Percentiles rank a stretch among this genome's conserved stretches.
These are phyloP conservation scores for Colletotrichum sansevieriae DNA, from an alignment of 2,329 filamentous ascomycete genomes.

Conservation along the genomic window DNA sequence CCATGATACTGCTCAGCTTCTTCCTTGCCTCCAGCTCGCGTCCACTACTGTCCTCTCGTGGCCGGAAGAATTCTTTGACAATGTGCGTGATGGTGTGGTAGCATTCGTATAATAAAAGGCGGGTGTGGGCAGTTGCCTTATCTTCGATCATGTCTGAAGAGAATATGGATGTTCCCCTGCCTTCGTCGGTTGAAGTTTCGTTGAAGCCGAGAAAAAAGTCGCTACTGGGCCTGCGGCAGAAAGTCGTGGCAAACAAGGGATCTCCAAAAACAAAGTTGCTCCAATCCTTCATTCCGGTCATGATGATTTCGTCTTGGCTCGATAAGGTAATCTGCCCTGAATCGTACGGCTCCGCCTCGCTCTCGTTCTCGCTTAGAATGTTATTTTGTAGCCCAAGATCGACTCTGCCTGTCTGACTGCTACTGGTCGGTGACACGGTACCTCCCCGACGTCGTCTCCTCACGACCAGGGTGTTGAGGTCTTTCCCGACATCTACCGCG, in stretches of 20 bases:
- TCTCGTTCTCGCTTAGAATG: slow-evolving; percentile 19
- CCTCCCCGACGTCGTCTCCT: neutral
- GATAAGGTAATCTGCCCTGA: neutral
- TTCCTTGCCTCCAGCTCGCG: slow-evolving; percentile 67
- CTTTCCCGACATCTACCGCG: slow-evolving; percentile 65
- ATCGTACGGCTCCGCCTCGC: slow-evolving; percentile 28
- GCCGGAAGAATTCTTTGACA: slow-evolving; percentile 68
- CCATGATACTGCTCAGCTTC: slow-evolving; percentile 61
- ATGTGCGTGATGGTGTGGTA: slow-evolving; percentile 67
- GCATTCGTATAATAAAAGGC: slow-evolving; percentile 69
- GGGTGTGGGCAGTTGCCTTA: slow-evolving; percentile 56
- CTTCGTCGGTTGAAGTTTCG: slow-evolving; percentile 38
- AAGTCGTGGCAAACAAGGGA: slow-evolving; percentile 65
- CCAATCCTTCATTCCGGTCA: slow-evolving; percentile 64
- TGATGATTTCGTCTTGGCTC: slow-evolving; percentile 16
- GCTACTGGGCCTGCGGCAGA: slow-evolving; percentile 58
- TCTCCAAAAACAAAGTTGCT: slow-evolving; percentile 71
- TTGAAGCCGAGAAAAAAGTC: slow-evolving; percentile 64
- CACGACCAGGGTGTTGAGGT: slow-evolving; percentile 62
- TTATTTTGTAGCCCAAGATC: slow-evolving; percentile 8
- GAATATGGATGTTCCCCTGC: slow-evolving; percentile 21
- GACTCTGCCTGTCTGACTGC: neutral
- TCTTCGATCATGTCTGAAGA: slow-evolving; percentile 56
- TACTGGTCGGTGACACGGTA: neutral
- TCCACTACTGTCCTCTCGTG: slow-evolving; percentile 59